A percentile compares a stretch with the other conserved stretches of the same genome.
phyloP scores from a whole-genome alignment of 257 asterid genomes.

The Linderniella brevidens region DNA sequence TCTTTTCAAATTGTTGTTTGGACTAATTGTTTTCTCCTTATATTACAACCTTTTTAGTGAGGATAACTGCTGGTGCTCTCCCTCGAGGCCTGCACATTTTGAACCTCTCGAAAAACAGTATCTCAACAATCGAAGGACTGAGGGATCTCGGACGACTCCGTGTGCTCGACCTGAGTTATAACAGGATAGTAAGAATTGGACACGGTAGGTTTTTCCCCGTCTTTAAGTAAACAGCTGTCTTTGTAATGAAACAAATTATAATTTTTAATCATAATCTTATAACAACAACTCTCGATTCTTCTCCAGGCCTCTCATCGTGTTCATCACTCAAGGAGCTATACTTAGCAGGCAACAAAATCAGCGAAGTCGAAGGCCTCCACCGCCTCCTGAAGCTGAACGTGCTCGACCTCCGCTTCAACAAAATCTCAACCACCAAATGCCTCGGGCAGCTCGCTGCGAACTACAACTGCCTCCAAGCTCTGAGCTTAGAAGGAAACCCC shows the following conservation, averaged over 20 bases:
- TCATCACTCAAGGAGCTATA: conserved; percentile 55
- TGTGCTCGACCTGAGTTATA: conserved; percentile 73
- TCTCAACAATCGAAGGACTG: conserved; percentile 56
- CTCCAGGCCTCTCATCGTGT: conserved; percentile 54
- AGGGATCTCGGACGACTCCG: conserved; percentile 64
- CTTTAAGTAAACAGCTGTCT: not conserved
- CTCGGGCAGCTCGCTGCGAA: conserved; percentile 84
- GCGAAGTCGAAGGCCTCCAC: conserved; percentile 70
- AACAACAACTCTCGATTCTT: not conserved
- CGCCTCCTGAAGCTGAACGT: conserved; percentile 59
- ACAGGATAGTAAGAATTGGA: conserved; percentile 59
- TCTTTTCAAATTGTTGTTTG: too few species aligned
- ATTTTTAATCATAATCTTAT: conserved; percentile 1
- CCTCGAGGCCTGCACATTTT: conserved; percentile 80
- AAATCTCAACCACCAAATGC: conserved; percentile 54
- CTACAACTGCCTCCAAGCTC: conserved; percentile 45
- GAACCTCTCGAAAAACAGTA: conserved; percentile 65
- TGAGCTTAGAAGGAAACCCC: conserved; percentile 68
- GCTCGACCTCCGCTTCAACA: conserved; percentile 75
- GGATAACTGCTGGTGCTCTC: conserved; percentile 53
- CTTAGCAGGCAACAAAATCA: conserved; percentile 77
- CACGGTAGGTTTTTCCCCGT: conserved; percentile 27
- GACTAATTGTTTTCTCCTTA: too few species aligned
- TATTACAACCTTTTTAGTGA: conserved; percentile 21
- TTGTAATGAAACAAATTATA: not conserved